A percentile compares a stretch with the other conserved stretches of the same genome.
Evolutionary conservation across 805 yeast species (phyloP).

Genomic region (Wickerhamomyces alni): DNA sequence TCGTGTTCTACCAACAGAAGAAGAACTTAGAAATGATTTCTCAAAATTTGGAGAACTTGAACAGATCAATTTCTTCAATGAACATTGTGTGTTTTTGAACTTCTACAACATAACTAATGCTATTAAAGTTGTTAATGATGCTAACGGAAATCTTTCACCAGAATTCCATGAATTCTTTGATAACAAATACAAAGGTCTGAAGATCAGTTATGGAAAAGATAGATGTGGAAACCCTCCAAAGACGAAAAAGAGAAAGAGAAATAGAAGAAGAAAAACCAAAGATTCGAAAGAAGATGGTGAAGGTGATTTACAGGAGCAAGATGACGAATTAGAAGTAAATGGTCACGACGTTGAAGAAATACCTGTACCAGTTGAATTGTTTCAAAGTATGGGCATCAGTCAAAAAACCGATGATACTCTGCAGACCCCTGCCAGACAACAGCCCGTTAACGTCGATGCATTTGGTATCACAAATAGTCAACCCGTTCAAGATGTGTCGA

Average conservation of each 20-base stretch:
- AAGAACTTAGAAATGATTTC: slow-evolving; percentile 52
- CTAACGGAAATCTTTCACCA: slow-evolving; percentile 33
- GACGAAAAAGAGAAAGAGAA: slow-evolving; percentile 32
- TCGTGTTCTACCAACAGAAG: slow-evolving; percentile 38
- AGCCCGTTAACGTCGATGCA: slow-evolving; percentile 11
- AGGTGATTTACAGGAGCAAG: background rate
- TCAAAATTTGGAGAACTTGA: slow-evolving; percentile 63
- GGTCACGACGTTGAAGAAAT: slow-evolving; percentile 6
- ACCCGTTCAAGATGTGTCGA: background rate
- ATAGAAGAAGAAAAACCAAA: slow-evolving; percentile 8
- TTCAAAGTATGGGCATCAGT: slow-evolving; percentile 21
- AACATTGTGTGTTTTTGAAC: slow-evolving; percentile 71
- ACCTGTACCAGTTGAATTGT: slow-evolving; percentile 18
- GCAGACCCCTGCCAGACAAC: slow-evolving; percentile 2
- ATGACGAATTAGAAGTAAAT: background rate
- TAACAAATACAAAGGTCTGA: slow-evolving; percentile 45
- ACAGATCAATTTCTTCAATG: slow-evolving; percentile 67
- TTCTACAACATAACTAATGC: slow-evolving; percentile 60
- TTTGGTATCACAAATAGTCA: slow-evolving; percentile 15
- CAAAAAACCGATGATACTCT: slow-evolving; percentile 3
- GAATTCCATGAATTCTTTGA: slow-evolving; percentile 34
- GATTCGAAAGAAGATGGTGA: slow-evolving; percentile 12
- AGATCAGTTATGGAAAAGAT: slow-evolving; percentile 69
- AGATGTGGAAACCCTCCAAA: slow-evolving; percentile 75
- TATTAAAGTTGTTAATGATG: slow-evolving; percentile 55